phyloP scores from a whole-genome alignment of 2,329 filamentous ascomycete genomes.

The Fusarium cyanostomum region DNA sequence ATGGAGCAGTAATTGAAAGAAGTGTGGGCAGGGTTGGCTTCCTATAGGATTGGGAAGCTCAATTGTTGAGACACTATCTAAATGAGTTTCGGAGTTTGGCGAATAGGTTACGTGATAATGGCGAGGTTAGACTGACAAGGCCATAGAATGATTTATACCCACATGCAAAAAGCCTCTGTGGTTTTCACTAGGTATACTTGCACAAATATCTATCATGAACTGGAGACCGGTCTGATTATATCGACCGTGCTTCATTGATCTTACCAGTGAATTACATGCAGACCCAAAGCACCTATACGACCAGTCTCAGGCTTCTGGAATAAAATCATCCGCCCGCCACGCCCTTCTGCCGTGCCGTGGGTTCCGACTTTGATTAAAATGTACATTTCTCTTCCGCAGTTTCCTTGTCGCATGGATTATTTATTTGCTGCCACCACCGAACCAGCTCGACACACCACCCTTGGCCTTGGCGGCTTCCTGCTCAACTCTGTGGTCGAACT shows the following conservation, averaged over 20 bases:
- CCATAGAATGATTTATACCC: not conserved
- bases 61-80: not conserved
- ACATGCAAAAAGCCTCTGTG: not conserved
- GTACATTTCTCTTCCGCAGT: conserved; percentile 14
- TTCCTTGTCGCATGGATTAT: not conserved
- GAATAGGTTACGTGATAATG: conserved; percentile 15
- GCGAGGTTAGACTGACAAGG: conserved; percentile 25
- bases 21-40: not conserved
- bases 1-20: conserved; percentile 44
- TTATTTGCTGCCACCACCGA: conserved; percentile 65
- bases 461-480: conserved; percentile 83
- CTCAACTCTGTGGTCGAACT: conserved; percentile 85
- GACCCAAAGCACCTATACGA: conserved; percentile 8
- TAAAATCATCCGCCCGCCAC: conserved; percentile 18
- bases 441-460: conserved; percentile 85
- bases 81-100: conserved; percentile 24
- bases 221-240: not conserved
- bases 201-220: not conserved
- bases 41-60: not conserved
- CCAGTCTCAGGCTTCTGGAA: conserved; percentile 23
- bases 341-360: conserved; percentile 13
- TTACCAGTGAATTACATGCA: conserved; percentile 29
- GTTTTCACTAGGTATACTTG: not conserved
- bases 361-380: conserved; percentile 23
- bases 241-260: conserved; percentile 25